These are phyloP conservation scores for Colletotrichum paranaense DNA, from an alignment of 2,329 filamentous ascomycete species.

Conservation along the genomic window DNA sequence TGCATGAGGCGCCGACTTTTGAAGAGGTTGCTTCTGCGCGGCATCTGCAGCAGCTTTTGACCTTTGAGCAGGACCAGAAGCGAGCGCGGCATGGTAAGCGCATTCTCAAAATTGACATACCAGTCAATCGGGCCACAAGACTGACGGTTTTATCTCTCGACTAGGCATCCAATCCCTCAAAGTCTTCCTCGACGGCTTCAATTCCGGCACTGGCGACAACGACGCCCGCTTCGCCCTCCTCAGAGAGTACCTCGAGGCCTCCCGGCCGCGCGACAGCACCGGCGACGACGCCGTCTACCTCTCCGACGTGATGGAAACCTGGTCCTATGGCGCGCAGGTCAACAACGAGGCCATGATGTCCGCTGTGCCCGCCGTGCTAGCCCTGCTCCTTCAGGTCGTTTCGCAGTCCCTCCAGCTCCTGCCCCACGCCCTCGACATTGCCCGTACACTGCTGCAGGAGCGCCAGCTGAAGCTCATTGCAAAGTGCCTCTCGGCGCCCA, in stretches of 20 bases:
- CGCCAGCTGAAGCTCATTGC: constrained; percentile 84
- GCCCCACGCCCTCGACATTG: constrained; percentile 80
- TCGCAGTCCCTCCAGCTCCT: constrained; percentile 80
- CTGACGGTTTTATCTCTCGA: background rate
- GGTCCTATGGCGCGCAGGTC: constrained; percentile 83
- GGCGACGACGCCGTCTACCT: constrained; percentile 71
- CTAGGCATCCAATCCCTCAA: constrained; percentile 77
- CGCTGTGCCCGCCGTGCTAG: constrained; percentile 82
- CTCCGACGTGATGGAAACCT: constrained; percentile 85
- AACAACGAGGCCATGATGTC: constrained; percentile 87
- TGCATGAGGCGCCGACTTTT: constrained; percentile 66
- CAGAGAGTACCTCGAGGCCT: constrained; percentile 73
- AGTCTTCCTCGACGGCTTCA: constrained; percentile 74
- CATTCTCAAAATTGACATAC: background rate
- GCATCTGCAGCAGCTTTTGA: constrained; percentile 76
- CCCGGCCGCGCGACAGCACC: constrained; percentile 56
- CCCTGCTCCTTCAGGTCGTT: constrained; percentile 82
- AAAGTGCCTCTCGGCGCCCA: constrained; percentile 81
- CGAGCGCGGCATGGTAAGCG: constrained; percentile 72
- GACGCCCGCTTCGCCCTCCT: constrained; percentile 68
- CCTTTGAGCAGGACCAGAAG: constrained; percentile 77
- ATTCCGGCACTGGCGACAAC: constrained; percentile 60
- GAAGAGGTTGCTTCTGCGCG: constrained; percentile 72
- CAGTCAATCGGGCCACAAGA: background rate
- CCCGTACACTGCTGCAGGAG: constrained; percentile 83